Conservation (phyloP, 768 basidiomycete species). For the Amanita rubescens region DNA sequence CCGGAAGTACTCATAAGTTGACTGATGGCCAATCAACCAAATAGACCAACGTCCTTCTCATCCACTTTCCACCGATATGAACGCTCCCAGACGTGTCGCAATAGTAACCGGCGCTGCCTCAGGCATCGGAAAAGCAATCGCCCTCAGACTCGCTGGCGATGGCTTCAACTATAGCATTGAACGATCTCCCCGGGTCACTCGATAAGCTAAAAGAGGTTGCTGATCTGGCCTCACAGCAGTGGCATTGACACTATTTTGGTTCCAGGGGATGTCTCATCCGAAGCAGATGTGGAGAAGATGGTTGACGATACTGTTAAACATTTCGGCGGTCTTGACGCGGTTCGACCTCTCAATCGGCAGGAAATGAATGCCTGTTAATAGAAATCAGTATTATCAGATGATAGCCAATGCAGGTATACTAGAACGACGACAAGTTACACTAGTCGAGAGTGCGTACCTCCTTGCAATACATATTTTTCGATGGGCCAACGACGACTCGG, state of each 20-base stretch:
- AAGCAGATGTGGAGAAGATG: slow-evolving; percentile 34
- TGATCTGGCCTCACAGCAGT: slow-evolving; percentile 19
- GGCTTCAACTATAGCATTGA: slow-evolving; percentile 41
- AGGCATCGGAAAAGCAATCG: slow-evolving; percentile 44
- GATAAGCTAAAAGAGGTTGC: slow-evolving; percentile 21
- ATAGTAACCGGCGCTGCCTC: slow-evolving; percentile 30
- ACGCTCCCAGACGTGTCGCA: slow-evolving; percentile 14
- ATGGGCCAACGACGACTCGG: neutral
- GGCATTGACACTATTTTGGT: slow-evolving; percentile 18
- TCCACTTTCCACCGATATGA: too few species aligned
- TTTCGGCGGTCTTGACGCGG: slow-evolving; percentile 43
- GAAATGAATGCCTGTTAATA: neutral
- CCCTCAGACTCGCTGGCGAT: slow-evolving; percentile 37
- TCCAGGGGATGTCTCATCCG: slow-evolving; percentile 33
- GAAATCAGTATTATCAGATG: slow-evolving; percentile 21
- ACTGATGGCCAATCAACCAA: too few species aligned
- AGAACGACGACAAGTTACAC: slow-evolving; percentile 8
- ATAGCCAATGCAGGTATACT: slow-evolving; percentile 38
- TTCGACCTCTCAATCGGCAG: neutral
- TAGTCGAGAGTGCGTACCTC: neutral
- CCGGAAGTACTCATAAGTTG: too few species aligned
- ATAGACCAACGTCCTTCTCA: too few species aligned
- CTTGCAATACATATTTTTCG: neutral
- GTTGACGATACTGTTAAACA: slow-evolving; percentile 21
- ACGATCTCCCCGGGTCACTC: slow-evolving; percentile 28